A percentile compares a stretch with the other conserved stretches of the same genome.
Conservation (phyloP, 805 yeast species). For the Candida vartiovaarae region DNA sequence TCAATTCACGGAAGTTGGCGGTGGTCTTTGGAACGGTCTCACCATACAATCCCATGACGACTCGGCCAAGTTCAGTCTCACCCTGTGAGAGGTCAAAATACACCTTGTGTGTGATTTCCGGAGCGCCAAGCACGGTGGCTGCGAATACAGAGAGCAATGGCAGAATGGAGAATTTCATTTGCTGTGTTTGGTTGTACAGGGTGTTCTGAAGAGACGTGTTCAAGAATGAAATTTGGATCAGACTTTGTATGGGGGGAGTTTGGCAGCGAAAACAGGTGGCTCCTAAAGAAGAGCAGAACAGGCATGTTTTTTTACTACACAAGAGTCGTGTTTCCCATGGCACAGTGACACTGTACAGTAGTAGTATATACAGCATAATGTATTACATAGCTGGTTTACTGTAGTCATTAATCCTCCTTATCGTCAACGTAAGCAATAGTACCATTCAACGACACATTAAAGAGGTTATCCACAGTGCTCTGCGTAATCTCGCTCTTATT, state of each 20-base stretch:
- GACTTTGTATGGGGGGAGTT: too few relatives aligned
- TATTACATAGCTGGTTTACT: too few relatives aligned
- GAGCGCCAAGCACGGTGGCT: slow-evolving; percentile 21
- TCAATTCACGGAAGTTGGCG: slow-evolving; percentile 78
- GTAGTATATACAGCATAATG: too few relatives aligned
- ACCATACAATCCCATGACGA: slow-evolving; percentile 84
- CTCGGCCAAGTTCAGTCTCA: slow-evolving; percentile 67
- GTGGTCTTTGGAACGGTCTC: slow-evolving; percentile 81
- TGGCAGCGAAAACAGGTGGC: too few relatives aligned
- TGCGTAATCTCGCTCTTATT: slow-evolving; percentile 8
- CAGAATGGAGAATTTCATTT: slow-evolving; percentile 13
- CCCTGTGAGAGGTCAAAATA: slow-evolving; percentile 84
- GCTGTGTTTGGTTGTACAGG: background rate
- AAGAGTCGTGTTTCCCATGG: too few relatives aligned
- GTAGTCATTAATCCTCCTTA: slow-evolving; percentile 3
- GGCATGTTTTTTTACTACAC: too few relatives aligned
- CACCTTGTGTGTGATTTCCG: slow-evolving; percentile 63
- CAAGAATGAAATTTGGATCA: too few relatives aligned
- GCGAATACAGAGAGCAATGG: slow-evolving; percentile 11
- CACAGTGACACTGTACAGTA: too few relatives aligned
- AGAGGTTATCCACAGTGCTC: slow-evolving; percentile 21
- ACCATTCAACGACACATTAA: slow-evolving; percentile 19
- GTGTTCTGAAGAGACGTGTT: too few relatives aligned
- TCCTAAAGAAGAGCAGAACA: too few relatives aligned
- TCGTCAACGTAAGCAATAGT: slow-evolving; percentile 16